phyloP scores from a whole-genome alignment of 495 filamentous ascomycete species.

The Trichoderma erinaceum region DNA sequence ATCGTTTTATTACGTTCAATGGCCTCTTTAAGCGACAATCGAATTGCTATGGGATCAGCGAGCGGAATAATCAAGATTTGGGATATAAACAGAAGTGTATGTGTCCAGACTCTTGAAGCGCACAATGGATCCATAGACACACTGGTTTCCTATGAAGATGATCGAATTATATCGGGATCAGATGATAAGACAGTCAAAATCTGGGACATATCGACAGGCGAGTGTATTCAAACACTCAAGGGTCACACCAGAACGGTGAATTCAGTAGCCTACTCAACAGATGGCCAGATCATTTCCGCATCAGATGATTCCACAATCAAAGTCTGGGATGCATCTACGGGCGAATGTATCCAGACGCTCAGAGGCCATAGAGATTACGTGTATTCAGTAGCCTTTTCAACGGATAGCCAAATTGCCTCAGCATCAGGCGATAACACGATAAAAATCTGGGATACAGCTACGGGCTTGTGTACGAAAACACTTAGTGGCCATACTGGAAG shows the following conservation, averaged over 20 bases:
- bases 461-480: slow-evolving; percentile 16
- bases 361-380: neutral
- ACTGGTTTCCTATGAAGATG: neutral
- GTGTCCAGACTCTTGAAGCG: neutral
- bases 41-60: too few species aligned
- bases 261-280: neutral
- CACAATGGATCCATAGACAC: neutral
- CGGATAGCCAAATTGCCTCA: neutral
- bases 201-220: slow-evolving; percentile 17
- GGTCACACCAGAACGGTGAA: neutral
- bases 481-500: slow-evolving; percentile 18
- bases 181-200: slow-evolving; percentile 11
- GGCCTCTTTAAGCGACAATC: too few species aligned
- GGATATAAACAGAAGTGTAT: slow-evolving; percentile 11
- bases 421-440: neutral
- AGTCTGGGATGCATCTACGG: neutral
- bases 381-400: too few species aligned
- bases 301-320: neutral
- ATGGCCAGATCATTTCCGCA: slow-evolving; percentile 9
- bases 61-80: slow-evolving; percentile 16
- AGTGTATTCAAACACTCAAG: slow-evolving; percentile 15
- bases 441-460: slow-evolving; percentile 15
- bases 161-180: neutral
- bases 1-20: neutral
- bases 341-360: slow-evolving; percentile 8